Percentiles rank a stretch among this genome's conserved stretches.
Evolutionary conservation across 2,329 filamentous ascomycete species (phyloP).

Genomic region (Fusarium sp.): DNA sequence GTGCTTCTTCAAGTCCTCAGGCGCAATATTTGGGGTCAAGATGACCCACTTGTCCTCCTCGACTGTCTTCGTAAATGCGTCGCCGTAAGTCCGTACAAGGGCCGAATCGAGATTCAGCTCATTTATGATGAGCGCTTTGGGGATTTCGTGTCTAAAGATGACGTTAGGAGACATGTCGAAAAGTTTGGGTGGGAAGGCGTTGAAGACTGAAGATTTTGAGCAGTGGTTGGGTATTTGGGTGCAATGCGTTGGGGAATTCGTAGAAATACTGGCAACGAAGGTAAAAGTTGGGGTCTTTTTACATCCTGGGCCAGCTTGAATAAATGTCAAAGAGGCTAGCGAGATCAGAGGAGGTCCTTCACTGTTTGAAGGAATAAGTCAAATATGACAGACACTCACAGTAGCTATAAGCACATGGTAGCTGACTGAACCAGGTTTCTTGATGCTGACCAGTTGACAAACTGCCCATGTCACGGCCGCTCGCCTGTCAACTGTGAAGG

Average conservation of each 20-base stretch:
- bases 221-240: neutral
- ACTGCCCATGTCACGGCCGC: neutral
- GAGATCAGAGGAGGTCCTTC: neutral
- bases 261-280: neutral
- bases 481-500: neutral
- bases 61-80: neutral
- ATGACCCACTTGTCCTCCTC: neutral
- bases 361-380: neutral
- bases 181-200: neutral
- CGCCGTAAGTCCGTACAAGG: neutral
- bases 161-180: neutral
- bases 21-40: neutral
- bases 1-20: neutral
- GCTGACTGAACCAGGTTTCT: neutral
- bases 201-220: neutral
- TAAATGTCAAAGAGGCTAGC: neutral
- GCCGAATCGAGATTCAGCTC: neutral
- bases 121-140: neutral
- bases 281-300: neutral
- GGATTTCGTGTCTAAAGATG: neutral
- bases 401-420: neutral
- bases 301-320: neutral
- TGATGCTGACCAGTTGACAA: neutral
- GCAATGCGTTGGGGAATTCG: neutral
- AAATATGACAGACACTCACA: neutral